Base-by-base conservation (phyloP, 2,329 filamentous ascomycete genomes). In the Bimuria novae-zelandiae region DNA sequence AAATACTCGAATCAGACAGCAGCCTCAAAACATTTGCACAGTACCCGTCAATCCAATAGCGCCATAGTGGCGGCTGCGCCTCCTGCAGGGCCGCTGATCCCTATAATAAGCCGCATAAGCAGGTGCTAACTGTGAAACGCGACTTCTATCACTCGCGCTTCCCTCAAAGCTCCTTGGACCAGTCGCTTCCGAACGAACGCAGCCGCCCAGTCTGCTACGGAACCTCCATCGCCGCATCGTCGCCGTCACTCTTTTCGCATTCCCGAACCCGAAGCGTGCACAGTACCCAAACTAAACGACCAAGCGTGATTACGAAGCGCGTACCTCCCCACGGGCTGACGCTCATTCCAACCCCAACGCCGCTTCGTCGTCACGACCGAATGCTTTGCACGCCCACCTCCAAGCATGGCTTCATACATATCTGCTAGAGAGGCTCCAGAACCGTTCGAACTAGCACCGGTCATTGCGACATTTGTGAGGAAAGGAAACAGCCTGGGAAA, bases 361-460 rank as follows among this genome's bases (percentile, higher is more conserved):
- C 35, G 37, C 47, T 30, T 23, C 42, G 7, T 44, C 37, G n/a
- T n/a, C n/a, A 23, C 52, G 43, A 51, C 42, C 52, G 48, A 35
- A 55, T 55, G 52, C 35, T 41, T 42, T 44, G 7, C 21, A 22
- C 42, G 23, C 42, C 40, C 42, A n/a, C 19, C 22, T 32, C 14
- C 17, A 40, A 46, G 25, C 42, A 51, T 51, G 49, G 33, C 42
- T 19, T 41, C 25, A 39, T 25, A 36, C 27, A 25, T 46, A 45
- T 32, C 41, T 30, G 33, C 42, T 22, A 51, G 49, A 30, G 33
- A n/a, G 23, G 49, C 35, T 3, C 35, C 49, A 8, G 49, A 41
- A 16, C 21, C 22, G 17, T 32, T 51, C 8, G 49, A 46, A 4
- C 7, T 30, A 8, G 33, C 25, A 8, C 25, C 27, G 19, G 25